Evolutionary conservation across 2,329 filamentous ascomycete species (phyloP), one percentile per base, ranked within the genome.

Genomic region (Penicillium sp.): DNA sequence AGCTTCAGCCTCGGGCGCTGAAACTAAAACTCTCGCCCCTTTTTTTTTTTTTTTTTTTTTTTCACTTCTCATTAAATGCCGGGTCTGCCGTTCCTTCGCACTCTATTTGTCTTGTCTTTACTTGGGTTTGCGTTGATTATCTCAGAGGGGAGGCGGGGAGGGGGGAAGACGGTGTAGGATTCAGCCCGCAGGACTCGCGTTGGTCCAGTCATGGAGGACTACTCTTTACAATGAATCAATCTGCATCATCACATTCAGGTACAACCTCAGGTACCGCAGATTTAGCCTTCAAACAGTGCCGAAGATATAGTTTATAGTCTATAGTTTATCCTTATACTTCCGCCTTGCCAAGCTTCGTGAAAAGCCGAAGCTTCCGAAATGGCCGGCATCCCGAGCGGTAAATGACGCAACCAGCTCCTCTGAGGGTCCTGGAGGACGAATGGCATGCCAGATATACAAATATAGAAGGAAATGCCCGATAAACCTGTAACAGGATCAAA

Each of bases 371-470:
- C 14, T 43, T 19, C 48, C 52, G 47, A 51, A 19, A 24, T 18
- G 8, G n/a, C 57, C 57, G 55, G 57, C 33, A 56, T 58, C 51
- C 59, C 59, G 57, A 60, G 58, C 55, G 29, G 55, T 16, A 33
- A 28, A 49, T 49, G 37, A 34, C 40, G 21, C 23, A 9, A 36
- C 33, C 8, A 18, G 33, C 8, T 8, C 16, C 9, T 36, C 5
- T 10, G n/a, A 36, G 33, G n/a, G n/a, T n/a, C n/a, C n/a, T n/a
- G n/a, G n/a, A n/a, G n/a, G n/a, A n/a, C n/a, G n/a, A n/a, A n/a
- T n/a, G n/a, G n/a, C n/a, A n/a, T n/a, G n/a, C n/a, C n/a, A n/a
- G 13, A 33, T n/a, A 40, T 13, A 40, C 23, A 29, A 18, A 43
- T 13, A 29, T n/a, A 3, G 9, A 21, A 2, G 21, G 18, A 39